These are phyloP conservation scores for Pleurostoma richardsiae DNA, from an alignment of 2,329 filamentous ascomycete species.

Conservation along the genomic window DNA sequence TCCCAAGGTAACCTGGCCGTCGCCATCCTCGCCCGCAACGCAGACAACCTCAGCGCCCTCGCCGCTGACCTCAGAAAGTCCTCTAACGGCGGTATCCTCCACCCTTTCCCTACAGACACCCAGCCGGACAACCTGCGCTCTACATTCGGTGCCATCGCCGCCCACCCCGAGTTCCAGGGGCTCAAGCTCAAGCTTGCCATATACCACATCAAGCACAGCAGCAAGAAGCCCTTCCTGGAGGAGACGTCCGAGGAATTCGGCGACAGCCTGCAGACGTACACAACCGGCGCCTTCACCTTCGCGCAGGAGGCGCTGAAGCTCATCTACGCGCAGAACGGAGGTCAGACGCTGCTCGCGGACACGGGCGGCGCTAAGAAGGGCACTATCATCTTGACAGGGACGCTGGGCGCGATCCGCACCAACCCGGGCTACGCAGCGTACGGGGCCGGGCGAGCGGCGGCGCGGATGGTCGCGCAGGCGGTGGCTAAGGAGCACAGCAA, in stretches of 20 bases:
- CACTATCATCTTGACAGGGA: slow-evolving; percentile 53
- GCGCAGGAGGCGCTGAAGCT: slow-evolving; percentile 45
- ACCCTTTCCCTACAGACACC: slow-evolving; percentile 47
- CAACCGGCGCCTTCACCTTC: slow-evolving; percentile 51
- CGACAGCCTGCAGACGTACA: slow-evolving; percentile 43
- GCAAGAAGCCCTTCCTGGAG: slow-evolving; percentile 49
- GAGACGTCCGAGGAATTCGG: slow-evolving; percentile 46
- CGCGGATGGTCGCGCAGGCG: slow-evolving; percentile 49
- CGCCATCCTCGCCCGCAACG: slow-evolving; percentile 44
- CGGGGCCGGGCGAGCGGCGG: slow-evolving; percentile 44
- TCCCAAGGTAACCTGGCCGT: slow-evolving; percentile 49
- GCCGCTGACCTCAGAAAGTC: slow-evolving; percentile 32
- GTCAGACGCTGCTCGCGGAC: slow-evolving; percentile 33
- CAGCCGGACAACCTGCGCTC: slow-evolving; percentile 36
- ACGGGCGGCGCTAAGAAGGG: slow-evolving; percentile 46
- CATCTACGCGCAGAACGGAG: slow-evolving; percentile 46
- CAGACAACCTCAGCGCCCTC: slow-evolving; percentile 36
- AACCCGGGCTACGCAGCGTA: slow-evolving; percentile 50
- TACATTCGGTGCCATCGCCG: slow-evolving; percentile 43
- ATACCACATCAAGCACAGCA: slow-evolving; percentile 50
- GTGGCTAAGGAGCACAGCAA: slow-evolving; percentile 51
- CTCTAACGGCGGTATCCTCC: slow-evolving; percentile 36
- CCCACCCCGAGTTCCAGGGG: slow-evolving; percentile 37
- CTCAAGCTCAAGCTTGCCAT: slow-evolving; percentile 48
- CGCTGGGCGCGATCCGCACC: slow-evolving; percentile 45